Percentiles rank a stretch among this genome's conserved stretches.
phyloP scores from a whole-genome alignment of 352 stramenopile species.

The Blastocystis sp. region DNA sequence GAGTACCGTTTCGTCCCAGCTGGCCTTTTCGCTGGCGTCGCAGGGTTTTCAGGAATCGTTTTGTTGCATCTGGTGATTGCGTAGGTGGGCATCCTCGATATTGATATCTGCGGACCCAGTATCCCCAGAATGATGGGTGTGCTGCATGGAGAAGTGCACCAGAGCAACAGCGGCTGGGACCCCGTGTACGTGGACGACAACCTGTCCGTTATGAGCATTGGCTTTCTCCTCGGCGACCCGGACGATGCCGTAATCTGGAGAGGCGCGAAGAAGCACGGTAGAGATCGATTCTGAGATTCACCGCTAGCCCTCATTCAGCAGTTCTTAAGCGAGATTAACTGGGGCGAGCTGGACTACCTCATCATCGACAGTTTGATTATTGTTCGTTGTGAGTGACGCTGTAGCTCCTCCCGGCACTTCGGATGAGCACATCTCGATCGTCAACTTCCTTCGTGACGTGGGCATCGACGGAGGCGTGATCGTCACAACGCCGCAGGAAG shows the following conservation, averaged over 20 bases:
- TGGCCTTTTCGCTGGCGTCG: conserved; percentile 91
- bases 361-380: conserved; percentile 91
- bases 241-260: conserved; percentile 99
- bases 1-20: conserved; percentile 95
- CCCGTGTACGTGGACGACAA: conserved; percentile 98
- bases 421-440: conserved; percentile 99
- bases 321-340: conserved; percentile 99
- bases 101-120: conserved; percentile 98
- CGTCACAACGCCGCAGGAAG: conserved; percentile 96
- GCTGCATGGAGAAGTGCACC: conserved; percentile 90
- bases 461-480: conserved; percentile 90
- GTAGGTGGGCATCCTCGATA: conserved; percentile 93
- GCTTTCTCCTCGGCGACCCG: conserved; percentile 94
- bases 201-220: conserved; percentile 98
- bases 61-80: background rate
- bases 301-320: conserved; percentile 93
- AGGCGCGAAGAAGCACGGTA: conserved; percentile 96
- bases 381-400: background rate
- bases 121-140: conserved; percentile 95
- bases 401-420: conserved; percentile 91
- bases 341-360: conserved; percentile 98
- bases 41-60: conserved; percentile 86
- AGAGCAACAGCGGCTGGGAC: conserved; percentile 96
- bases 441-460: conserved; percentile 96
- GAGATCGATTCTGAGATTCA: background rate